Percentiles rank a stretch among this genome's conserved stretches.
Conservation (phyloP, 2,329 filamentous ascomycete species). For the Allantophomopsis cytisporea region DNA sequence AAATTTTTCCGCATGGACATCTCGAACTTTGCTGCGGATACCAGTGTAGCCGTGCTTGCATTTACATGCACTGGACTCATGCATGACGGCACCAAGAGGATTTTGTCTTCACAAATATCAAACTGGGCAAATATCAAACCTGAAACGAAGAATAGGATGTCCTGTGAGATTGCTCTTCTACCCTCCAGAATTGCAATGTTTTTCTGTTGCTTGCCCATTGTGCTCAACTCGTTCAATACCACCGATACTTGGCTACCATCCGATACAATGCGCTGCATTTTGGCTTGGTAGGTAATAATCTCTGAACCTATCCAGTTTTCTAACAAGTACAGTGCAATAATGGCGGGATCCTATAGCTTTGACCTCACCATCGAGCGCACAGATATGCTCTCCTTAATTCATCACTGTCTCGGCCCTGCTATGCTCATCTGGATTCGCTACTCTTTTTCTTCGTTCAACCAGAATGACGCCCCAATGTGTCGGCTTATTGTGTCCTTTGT, state of each 20-base stretch:
- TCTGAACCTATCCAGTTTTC: not conserved
- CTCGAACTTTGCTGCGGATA: not conserved
- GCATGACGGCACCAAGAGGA: not conserved
- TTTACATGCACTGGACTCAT: constrained; percentile 1
- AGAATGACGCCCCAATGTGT: constrained; percentile 1
- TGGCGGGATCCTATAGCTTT: constrained; percentile 1
- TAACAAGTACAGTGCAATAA: constrained; percentile 1
- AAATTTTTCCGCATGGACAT: not conserved
- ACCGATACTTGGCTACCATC: constrained; percentile 1
- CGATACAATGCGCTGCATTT: constrained; percentile 1
- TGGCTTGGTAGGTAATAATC: constrained; percentile 1
- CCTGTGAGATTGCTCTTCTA: not conserved
- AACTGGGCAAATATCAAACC: constrained; percentile 1
- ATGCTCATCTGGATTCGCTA: constrained; percentile 2
- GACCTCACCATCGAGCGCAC: constrained; percentile 1
- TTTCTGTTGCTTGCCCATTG: constrained; percentile 1
- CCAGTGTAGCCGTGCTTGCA: not conserved
- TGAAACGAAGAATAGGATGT: not conserved
- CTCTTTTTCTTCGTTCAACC: not conserved
- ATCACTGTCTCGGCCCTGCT: constrained; percentile 2
- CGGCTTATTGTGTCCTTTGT: constrained; percentile 1
- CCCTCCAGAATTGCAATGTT: not conserved
- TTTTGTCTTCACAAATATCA: not conserved
- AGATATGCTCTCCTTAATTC: constrained; percentile 2
- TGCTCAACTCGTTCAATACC: constrained; percentile 1